A percentile compares a stretch with the other conserved stretches of the same genome.
These are phyloP conservation scores for Ustilago hordei DNA, from an alignment of 1,284 basidiomycete genomes.

Conservation along the genomic window DNA sequence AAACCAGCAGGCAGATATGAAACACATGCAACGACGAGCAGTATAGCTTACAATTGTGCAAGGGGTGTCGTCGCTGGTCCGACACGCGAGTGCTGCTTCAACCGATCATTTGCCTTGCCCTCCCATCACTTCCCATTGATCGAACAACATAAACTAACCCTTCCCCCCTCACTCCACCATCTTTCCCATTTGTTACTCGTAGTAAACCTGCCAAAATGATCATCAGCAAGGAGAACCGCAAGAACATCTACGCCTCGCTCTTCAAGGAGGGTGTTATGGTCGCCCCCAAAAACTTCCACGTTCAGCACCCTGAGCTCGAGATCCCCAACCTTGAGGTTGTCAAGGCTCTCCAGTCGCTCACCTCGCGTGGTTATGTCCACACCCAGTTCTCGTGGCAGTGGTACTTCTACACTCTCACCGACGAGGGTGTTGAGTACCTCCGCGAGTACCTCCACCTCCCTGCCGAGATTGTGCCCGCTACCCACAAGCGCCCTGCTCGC, in stretches of 20 bases:
- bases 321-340: constrained; percentile 98
- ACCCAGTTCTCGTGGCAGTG: constrained; percentile 78
- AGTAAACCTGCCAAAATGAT: constrained; percentile 58
- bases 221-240: constrained; percentile 69
- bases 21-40: no score
- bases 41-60: not conserved
- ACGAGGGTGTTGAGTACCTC: constrained; percentile 70
- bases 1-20: no score
- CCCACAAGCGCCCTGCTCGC: constrained; percentile 69
- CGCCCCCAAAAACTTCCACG: constrained; percentile 99
- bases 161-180: not conserved
- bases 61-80: not conserved
- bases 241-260: constrained; percentile 68
- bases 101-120: constrained; percentile 1
- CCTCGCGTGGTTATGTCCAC: constrained; percentile 94
- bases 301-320: constrained; percentile 96
- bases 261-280: constrained; percentile 84
- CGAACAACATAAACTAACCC: constrained; percentile 16
- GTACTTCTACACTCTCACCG: constrained; percentile 70
- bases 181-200: not conserved
- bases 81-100: no score
- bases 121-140: not conserved
- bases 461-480: constrained; percentile 69
- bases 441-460: constrained; percentile 70
- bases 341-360: constrained; percentile 98